Evolutionary conservation across 805 yeast species (phyloP), one percentile per base, ranked within the genome.

Genomic region (Ogataea minuta): DNA sequence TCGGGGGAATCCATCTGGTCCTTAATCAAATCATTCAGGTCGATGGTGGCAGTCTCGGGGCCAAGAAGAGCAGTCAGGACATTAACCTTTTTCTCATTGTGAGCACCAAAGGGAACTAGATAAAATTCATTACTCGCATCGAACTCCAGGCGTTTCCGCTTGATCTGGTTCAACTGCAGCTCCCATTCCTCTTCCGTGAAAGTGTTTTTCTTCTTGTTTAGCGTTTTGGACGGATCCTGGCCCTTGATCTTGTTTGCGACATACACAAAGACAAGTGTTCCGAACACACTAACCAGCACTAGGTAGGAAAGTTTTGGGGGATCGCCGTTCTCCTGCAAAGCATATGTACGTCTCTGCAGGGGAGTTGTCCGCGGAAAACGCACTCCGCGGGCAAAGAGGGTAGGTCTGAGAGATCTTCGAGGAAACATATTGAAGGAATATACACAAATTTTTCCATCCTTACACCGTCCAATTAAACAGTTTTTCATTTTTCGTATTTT

Each of bases 121-220:
- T 52, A 62, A 34, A 61, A 57, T 14, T 56, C 54, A 9, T 27
- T 35, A 11, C 48, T 37, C 6, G 42, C 28, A 26, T 49, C 57
- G 34, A 64, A 60, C 6, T 50, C 39, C 12, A 58, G 44, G 19
- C 50, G 53, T 42, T 62, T 64, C 36, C 63, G 50, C 44, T 59
- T 62, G 31, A 57, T 59, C 30, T 46, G 44, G 9, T 45, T 42
- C 60, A 73, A 35, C 61, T 74, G 50, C 51, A 57, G 46, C 25
- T 52, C 59, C 69, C 76, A 72, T 45, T 76, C 81, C 28, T 68
- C 63, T 40, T 74, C 78, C 11, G 70, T 63, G 45, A 67, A 75
- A 6, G 73, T 57, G 26, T 59, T 73, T 41, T 62, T 64, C 13
- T 53, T 46, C 39, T 58, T 59, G n/a, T 52, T 51, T 21, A 58